Conservation (phyloP, 1,284 basidiomycete genomes). For the Malassezia nana region DNA sequence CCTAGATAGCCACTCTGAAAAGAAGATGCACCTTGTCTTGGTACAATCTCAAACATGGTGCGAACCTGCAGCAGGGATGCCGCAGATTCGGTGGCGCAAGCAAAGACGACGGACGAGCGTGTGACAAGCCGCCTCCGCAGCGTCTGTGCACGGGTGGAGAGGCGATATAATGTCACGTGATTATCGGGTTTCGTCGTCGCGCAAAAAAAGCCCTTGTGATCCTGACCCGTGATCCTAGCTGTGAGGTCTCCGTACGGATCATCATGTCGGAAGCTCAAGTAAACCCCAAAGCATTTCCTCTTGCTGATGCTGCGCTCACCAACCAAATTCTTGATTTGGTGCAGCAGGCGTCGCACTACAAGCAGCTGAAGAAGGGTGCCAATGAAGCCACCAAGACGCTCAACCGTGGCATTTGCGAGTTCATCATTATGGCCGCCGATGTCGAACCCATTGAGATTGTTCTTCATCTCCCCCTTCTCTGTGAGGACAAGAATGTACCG, state of each 20-base stretch:
- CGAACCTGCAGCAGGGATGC: not conserved
- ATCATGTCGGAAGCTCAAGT: constrained; percentile 28
- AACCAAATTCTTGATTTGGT: constrained; percentile 66
- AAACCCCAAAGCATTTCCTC: constrained; percentile 79
- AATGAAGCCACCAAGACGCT: constrained; percentile 93
- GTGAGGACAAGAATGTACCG: constrained; percentile 99
- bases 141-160: not conserved
- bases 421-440: constrained; percentile 87
- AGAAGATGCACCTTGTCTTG: constrained; percentile 34
- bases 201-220: not conserved
- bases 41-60: constrained; percentile 39
- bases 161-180: not conserved
- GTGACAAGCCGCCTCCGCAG: not conserved
- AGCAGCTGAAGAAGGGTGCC: constrained; percentile 95
- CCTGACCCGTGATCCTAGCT: constrained; percentile 21
- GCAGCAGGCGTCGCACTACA: constrained; percentile 61
- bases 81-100: not conserved
- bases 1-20: constrained; percentile 46
- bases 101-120: not conserved
- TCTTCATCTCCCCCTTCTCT: constrained; percentile 88
- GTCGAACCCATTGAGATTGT: constrained; percentile 94
- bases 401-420: constrained; percentile 96
- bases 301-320: constrained; percentile 77
- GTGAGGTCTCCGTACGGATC: constrained; percentile 19
- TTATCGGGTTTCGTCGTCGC: not conserved